phyloP scores from a whole-genome alignment of 805 yeast genomes.

The Candida yuanshanica region DNA sequence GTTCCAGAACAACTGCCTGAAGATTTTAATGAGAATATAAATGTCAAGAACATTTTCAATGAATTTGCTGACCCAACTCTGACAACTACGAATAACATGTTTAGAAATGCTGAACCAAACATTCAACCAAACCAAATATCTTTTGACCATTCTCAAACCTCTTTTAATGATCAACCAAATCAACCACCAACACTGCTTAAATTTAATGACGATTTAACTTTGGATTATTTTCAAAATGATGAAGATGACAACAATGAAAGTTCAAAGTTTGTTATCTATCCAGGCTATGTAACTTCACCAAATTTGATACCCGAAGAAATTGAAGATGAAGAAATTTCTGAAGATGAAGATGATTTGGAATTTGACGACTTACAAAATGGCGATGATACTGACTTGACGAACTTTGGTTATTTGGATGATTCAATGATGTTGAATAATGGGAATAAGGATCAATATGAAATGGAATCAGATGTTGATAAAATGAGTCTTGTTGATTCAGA shows the following conservation, averaged over 20 bases:
- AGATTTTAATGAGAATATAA: conserved; percentile 2
- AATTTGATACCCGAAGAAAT: conserved; percentile 20
- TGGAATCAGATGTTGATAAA: conserved; percentile 38
- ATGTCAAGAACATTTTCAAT: conserved; percentile 15
- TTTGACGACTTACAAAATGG: conserved; percentile 9
- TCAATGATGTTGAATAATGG: conserved; percentile 5
- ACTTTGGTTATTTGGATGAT: conserved; percentile 3
- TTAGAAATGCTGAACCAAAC: not conserved
- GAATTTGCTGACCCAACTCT: conserved; percentile 23
- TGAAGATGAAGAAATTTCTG: conserved; percentile 22
- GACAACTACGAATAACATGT: conserved; percentile 17
- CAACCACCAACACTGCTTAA: conserved; percentile 15
- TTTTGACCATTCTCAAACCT: not conserved
- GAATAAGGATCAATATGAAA: conserved; percentile 3
- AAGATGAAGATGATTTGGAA: conserved; percentile 18
- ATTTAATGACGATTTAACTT: conserved; percentile 23
- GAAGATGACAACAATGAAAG: conserved; percentile 10
- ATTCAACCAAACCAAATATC: not conserved
- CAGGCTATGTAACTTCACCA: conserved; percentile 11
- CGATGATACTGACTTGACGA: conserved; percentile 5
- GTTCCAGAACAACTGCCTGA: conserved; percentile 16
- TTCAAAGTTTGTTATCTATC: conserved; percentile 18
- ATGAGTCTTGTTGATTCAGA: conserved; percentile 34
- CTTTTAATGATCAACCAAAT: conserved; percentile 2
- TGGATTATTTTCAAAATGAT: conserved; percentile 21